Evolutionary conservation across 1,139 yeast genomes (phyloP).

Genomic region (Sugiyamaella japonica): DNA sequence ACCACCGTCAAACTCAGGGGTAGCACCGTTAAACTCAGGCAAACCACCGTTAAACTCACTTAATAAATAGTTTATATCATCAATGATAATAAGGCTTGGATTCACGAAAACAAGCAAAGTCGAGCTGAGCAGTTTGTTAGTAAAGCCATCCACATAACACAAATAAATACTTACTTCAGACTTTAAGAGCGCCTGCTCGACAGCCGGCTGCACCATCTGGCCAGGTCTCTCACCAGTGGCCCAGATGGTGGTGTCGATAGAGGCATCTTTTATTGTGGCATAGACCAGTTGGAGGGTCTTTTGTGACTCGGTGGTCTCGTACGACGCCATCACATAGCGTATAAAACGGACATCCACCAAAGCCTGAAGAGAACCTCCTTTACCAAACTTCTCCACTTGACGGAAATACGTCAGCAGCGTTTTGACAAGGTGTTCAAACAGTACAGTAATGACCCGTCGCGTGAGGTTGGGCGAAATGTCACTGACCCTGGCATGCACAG

Average conservation of each 20-base stretch:
- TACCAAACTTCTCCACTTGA: constrained; percentile 41
- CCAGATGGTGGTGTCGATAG: constrained; percentile 33
- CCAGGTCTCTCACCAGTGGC: constrained; percentile 32
- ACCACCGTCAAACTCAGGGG: no score
- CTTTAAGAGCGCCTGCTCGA: constrained; percentile 25
- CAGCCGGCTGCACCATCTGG: constrained; percentile 30
- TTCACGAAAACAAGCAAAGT: constrained; percentile 13
- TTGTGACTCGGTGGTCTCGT: constrained; percentile 37
- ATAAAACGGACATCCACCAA: constrained; percentile 45
- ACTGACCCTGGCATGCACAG: constrained; percentile 53
- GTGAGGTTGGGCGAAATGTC: constrained; percentile 51
- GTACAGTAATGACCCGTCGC: constrained; percentile 46
- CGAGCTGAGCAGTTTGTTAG: constrained; percentile 14
- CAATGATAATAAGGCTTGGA: constrained; percentile 13
- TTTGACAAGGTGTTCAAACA: constrained; percentile 49
- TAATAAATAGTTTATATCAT: background rate
- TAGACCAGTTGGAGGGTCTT: constrained; percentile 36
- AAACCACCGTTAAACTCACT: no score
- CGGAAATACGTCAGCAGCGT: constrained; percentile 49
- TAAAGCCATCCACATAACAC: background rate
- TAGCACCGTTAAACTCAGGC: no score
- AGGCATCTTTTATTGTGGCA: constrained; percentile 34
- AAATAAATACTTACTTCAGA: constrained; percentile 6
- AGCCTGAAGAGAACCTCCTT: constrained; percentile 43
- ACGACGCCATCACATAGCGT: constrained; percentile 37